Percentiles rank a stretch among this genome's conserved stretches.
These are phyloP conservation scores for Parietaria judaica DNA, from an alignment of 306 rosid species.

Conservation along the genomic window DNA sequence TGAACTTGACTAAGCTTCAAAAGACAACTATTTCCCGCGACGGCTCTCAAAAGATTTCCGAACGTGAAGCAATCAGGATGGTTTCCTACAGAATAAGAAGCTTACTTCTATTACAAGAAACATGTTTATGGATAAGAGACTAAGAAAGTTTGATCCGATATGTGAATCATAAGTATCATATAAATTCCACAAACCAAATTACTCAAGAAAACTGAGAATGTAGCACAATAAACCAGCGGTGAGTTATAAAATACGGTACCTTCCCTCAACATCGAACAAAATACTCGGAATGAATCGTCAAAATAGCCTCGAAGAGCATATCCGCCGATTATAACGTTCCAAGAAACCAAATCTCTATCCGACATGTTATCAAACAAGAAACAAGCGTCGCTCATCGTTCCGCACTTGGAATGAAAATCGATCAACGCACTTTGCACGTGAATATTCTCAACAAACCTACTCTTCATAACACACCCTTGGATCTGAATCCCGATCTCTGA, in stretches of 20 bases:
- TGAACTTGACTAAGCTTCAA: conserved; percentile 24
- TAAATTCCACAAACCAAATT: neutral
- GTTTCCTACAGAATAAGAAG: conserved; percentile 14
- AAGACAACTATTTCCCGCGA: conserved; percentile 3
- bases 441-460: conserved; percentile 19
- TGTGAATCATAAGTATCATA: no score
- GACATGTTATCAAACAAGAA: conserved; percentile 16
- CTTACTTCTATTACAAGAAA: neutral
- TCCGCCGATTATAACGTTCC: conserved; percentile 33
- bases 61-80: conserved; percentile 31
- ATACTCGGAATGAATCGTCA: conserved; percentile 16
- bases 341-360: conserved; percentile 25
- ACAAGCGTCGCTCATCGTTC: conserved; percentile 17
- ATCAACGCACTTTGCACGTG: conserved; percentile 24
- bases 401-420: conserved; percentile 31
- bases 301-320: conserved; percentile 27
- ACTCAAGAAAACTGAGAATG: neutral
- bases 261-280: conserved; percentile 23
- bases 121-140: neutral
- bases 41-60: conserved; percentile 24
- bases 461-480: conserved; percentile 24
- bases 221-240: neutral
- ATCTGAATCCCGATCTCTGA: conserved; percentile 24
- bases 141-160: no score
- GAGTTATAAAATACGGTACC: conserved; percentile 13